Evolutionary conservation across 139 green algal species (phyloP).

Genomic region (Volvox reticuliferus): DNA sequence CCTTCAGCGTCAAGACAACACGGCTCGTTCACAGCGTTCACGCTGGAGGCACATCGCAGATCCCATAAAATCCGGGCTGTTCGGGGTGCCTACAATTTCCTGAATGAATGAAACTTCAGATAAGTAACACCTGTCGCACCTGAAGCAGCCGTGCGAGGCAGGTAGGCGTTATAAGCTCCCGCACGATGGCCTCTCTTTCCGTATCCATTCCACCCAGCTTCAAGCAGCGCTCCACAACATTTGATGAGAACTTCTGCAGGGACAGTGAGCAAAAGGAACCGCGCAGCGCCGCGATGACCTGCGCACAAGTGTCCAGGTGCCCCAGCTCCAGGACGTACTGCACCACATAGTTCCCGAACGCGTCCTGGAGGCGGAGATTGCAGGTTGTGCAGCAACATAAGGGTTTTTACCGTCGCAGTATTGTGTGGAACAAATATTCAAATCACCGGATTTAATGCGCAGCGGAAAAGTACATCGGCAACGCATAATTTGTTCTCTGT

Average conservation of each 20-base stretch:
- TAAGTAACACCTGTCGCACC: background rate
- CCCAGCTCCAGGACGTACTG: slow-evolving; percentile 98
- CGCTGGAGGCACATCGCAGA: too few relatives aligned
- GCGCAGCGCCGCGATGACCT: slow-evolving; percentile 84
- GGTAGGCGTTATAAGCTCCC: slow-evolving; percentile 85
- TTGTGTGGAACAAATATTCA: too few relatives aligned
- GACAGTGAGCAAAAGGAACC: slow-evolving; percentile 90
- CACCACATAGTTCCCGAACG: slow-evolving; percentile 99
- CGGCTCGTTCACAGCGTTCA: too few relatives aligned
- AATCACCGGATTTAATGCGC: too few relatives aligned
- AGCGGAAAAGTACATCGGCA: too few relatives aligned
- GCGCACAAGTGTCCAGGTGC: slow-evolving; percentile 76
- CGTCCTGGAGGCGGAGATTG: slow-evolving; percentile 79
- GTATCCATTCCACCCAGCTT: slow-evolving; percentile 91
- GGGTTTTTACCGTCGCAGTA: too few relatives aligned
- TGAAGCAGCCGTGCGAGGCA: slow-evolving; percentile 86
- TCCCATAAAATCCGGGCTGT: too few relatives aligned
- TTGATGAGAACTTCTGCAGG: slow-evolving; percentile 98
- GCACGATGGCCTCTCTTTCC: slow-evolving; percentile 83
- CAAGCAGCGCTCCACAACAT: slow-evolving; percentile 99
- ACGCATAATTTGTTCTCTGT: too few relatives aligned
- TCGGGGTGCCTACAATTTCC: too few relatives aligned
- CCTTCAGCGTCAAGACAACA: too few relatives aligned
- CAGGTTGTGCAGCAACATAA: too few relatives aligned
- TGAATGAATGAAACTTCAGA: too few relatives aligned